Percentiles rank a stretch among this genome's conserved stretches.
Conservation (phyloP, 345 rosid species). For the Hypericum perforatum region DNA sequence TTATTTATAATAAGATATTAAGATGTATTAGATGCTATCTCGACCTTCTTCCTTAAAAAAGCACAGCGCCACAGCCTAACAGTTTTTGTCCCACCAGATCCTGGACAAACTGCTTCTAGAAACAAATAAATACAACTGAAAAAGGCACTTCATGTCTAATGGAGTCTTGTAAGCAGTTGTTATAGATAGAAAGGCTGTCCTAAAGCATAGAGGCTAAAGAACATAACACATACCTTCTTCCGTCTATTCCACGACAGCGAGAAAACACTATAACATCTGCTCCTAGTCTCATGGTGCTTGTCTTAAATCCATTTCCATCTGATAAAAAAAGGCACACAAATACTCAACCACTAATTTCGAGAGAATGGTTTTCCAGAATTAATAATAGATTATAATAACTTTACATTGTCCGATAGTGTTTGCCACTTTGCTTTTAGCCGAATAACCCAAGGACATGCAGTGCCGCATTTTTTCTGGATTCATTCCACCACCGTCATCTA, state of each 20-base stretch:
- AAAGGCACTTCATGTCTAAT: no score
- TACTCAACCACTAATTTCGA: not conserved
- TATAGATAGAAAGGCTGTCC: no score
- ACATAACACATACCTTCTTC: slow-evolving; percentile 26
- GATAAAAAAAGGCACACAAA: slow-evolving; percentile 5
- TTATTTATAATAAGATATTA: no score
- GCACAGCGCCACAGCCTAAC: no score
- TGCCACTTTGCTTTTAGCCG: slow-evolving; percentile 63
- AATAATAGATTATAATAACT: not conserved
- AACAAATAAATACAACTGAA: not conserved
- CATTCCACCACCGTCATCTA: slow-evolving; percentile 88
- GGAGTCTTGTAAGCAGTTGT: no score
- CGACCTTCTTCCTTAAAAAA: no score
- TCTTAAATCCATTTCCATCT: slow-evolving; percentile 90
- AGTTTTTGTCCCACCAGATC: no score
- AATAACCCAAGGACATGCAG: slow-evolving; percentile 80
- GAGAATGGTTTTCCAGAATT: not conserved
- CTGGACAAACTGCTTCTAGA: not conserved
- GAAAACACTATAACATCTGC: slow-evolving; percentile 82
- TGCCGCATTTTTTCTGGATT: slow-evolving; percentile 51
- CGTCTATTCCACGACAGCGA: slow-evolving; percentile 32
- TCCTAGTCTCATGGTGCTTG: slow-evolving; percentile 85
- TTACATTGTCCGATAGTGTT: slow-evolving; percentile 76
- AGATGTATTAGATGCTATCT: no score
- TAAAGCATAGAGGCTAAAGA: no score